Evolutionary conservation across 805 yeast species (phyloP).

Genomic region (Cyberlindnera veronae): DNA sequence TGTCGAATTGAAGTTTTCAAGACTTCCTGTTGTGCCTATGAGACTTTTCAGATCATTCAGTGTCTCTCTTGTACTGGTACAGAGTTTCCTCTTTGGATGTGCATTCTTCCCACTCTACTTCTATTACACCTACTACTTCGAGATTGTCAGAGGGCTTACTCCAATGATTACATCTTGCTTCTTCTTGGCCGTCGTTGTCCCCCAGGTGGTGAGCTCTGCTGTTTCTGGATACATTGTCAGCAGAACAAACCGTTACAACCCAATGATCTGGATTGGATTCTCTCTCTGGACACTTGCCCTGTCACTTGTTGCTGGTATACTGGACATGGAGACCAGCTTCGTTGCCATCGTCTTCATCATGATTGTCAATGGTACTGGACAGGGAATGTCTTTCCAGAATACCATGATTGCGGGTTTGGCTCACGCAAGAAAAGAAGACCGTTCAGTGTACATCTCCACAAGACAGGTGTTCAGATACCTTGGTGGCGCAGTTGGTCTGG

Average conservation of each 20-base stretch:
- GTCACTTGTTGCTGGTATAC: conserved; percentile 10
- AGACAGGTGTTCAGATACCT: conserved; percentile 55
- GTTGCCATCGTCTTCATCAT: conserved; percentile 36
- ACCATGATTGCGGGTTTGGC: conserved; percentile 35
- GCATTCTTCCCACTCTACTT: conserved; percentile 45
- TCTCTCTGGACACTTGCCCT: conserved; percentile 16
- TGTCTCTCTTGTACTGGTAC: conserved; percentile 34
- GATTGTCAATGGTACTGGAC: conserved; percentile 40
- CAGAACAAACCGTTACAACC: conserved; percentile 15
- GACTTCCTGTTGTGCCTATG: conserved; percentile 53
- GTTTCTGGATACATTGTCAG: conserved; percentile 17
- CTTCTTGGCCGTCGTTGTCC: conserved; percentile 15
- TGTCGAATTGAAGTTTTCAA: conserved; percentile 42
- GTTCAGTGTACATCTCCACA: conserved; percentile 57
- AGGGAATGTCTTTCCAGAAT: conserved; percentile 20
- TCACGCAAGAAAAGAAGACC: conserved; percentile 46
- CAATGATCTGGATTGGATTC: conserved; percentile 20
- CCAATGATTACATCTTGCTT: conserved; percentile 17
- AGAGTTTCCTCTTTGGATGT: conserved; percentile 47
- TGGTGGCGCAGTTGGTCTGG: conserved; percentile 62
- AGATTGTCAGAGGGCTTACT: conserved; percentile 17
- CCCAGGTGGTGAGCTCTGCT: conserved; percentile 15
- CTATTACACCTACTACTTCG: conserved; percentile 43
- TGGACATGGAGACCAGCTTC: conserved; percentile 14
- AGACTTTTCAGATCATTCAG: conserved; percentile 36